Percentiles rank a stretch among this genome's conserved stretches.
phyloP scores from a whole-genome alignment of 345 rosid genomes.

The Laguncularia racemosa region DNA sequence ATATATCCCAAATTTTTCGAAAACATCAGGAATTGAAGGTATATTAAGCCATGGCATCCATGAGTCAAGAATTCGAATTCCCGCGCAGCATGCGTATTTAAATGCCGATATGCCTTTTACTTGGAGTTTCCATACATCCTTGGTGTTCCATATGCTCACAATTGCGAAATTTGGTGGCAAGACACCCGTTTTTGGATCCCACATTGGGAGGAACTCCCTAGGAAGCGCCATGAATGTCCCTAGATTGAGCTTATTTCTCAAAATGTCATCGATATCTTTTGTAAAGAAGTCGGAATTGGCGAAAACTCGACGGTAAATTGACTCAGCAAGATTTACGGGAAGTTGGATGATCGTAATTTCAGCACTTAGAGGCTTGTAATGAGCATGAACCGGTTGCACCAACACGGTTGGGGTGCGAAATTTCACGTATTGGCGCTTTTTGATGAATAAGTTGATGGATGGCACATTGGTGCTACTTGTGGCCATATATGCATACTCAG shows the following conservation, averaged over 20 bases:
- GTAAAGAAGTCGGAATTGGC: slow-evolving; percentile 55
- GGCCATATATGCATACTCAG: slow-evolving; percentile 64
- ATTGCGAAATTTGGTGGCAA: slow-evolving; percentile 43
- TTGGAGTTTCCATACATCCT: slow-evolving; percentile 54
- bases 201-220: slow-evolving; percentile 12
- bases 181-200: slow-evolving; percentile 27
- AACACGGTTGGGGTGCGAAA: slow-evolving; percentile 49
- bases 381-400: slow-evolving; percentile 77
- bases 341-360: slow-evolving; percentile 27
- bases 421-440: slow-evolving; percentile 40
- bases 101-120: slow-evolving; percentile 49
- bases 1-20: slow-evolving; percentile 53
- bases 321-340: slow-evolving; percentile 21
- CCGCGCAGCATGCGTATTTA: slow-evolving; percentile 38
- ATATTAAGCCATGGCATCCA: slow-evolving; percentile 62
- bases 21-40: slow-evolving; percentile 69
- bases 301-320: slow-evolving; percentile 34
- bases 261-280: slow-evolving; percentile 36
- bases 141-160: slow-evolving; percentile 68
- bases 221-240: slow-evolving; percentile 72
- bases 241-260: slow-evolving; percentile 35
- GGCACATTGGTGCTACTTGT: slow-evolving; percentile 55
- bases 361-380: slow-evolving; percentile 28
- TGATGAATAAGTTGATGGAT: slow-evolving; percentile 61
- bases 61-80: slow-evolving; percentile 49